Evolutionary conservation across 2,329 filamentous ascomycete species (phyloP), one percentile per base, ranked within the genome.

Genomic region (Monilinia polystroma): DNA sequence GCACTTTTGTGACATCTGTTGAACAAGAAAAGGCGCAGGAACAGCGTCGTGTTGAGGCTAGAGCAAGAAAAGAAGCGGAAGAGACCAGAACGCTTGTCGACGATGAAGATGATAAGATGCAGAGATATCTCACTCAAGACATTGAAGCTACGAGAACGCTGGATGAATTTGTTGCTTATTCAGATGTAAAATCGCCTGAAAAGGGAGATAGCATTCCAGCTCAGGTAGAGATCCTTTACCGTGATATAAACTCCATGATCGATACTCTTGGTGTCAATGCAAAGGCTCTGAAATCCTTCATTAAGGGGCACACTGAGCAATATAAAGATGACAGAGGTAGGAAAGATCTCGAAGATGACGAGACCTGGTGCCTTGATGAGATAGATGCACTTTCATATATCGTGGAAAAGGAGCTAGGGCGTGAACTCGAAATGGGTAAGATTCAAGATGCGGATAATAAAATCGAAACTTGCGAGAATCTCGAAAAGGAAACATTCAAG

Each of bases 191-290:
- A 7, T 82, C 83, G 18, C 80, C 81, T 20, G 68, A 68, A 47
- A 69, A 75, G 16, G 72, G 70, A 63, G 84, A 87, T 65, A 87
- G 82, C 56, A 81, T 89, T 43, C 84, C 86, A 4, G 82, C 84
- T 11, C 87, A 89, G 71, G 86, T 87, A 29, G 87, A 90, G 73
- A 84, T 86, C 23, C 81, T 90, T 1, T 95, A 91, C 76, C 85
- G 90, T 55, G 91, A 94, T 73, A 91, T 94, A 76, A 94, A 95
- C 77, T 91, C 91, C 16, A 99, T 98, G 95, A 88, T 99, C 54
- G 92, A 97, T 73, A 94, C 91, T 0, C 81, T 98, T 52, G 94
- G 94, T 12, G 84, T 97, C 60, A 98, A 98, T 75, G 87, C 91
- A 7, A 85, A 94, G 49, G 81, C 83, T 58, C 63, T 79, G 41